These are phyloP conservation scores for Melastoma candidum DNA, from an alignment of 441 rosid genomes.

Conservation along the genomic window DNA sequence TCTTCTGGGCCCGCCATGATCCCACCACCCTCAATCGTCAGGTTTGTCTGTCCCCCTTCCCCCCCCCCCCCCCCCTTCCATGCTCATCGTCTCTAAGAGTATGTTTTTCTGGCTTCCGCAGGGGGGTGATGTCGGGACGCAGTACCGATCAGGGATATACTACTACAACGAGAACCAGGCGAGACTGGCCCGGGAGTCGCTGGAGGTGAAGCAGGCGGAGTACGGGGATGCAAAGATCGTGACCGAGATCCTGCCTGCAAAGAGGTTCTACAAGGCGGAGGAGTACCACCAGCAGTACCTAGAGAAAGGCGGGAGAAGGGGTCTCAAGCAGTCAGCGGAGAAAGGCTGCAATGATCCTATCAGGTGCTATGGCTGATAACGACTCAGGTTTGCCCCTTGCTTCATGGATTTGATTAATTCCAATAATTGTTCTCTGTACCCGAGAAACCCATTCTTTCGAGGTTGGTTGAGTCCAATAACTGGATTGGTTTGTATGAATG, in stretches of 20 bases:
- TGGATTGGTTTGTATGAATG: too few relatives aligned
- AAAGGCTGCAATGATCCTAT: slow-evolving; percentile 64
- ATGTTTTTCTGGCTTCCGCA: slow-evolving; percentile 11
- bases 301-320: slow-evolving; percentile 51
- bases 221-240: slow-evolving; percentile 33
- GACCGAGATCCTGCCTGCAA: slow-evolving; percentile 60
- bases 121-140: slow-evolving; percentile 59
- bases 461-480: too few relatives aligned
- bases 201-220: slow-evolving; percentile 43
- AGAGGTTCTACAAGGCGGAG: slow-evolving; percentile 55
- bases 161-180: slow-evolving; percentile 45
- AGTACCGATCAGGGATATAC: slow-evolving; percentile 60
- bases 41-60: slow-evolving; percentile 16
- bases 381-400: too few relatives aligned
- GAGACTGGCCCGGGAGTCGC: slow-evolving; percentile 30
- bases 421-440: too few relatives aligned
- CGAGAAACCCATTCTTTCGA: too few relatives aligned
- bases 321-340: slow-evolving; percentile 38
- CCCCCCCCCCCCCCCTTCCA: background rate
- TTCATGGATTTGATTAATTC: too few relatives aligned
- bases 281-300: slow-evolving; percentile 61
- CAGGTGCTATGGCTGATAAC: slow-evolving; percentile 47
- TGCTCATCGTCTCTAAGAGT: background rate
- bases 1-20: slow-evolving; percentile 56
- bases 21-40: slow-evolving; percentile 59